phyloP scores from a whole-genome alignment of 768 basidiomycete species.

The Calocybe indica region DNA sequence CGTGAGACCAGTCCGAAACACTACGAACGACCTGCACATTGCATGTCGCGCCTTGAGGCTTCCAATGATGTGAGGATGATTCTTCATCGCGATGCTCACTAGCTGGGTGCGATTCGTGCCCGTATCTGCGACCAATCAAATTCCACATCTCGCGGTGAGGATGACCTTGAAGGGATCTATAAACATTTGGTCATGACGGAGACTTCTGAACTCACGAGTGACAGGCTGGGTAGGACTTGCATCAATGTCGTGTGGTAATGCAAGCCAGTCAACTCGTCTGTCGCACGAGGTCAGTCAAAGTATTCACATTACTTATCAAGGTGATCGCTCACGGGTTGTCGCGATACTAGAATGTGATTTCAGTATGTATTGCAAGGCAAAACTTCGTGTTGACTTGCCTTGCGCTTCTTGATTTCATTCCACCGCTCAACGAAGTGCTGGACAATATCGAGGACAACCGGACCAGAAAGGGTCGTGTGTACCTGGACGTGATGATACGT shows the following conservation, averaged over 20 bases:
- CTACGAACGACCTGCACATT: conserved; percentile 80
- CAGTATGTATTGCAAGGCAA: not conserved
- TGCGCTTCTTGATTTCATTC: conserved; percentile 87
- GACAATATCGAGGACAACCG: conserved; percentile 82
- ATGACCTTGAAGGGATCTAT: conserved; percentile 34
- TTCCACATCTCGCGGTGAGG: conserved; percentile 64
- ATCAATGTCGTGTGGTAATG: conserved; percentile 68
- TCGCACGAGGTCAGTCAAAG: too few species aligned
- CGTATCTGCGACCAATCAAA: conserved; percentile 50
- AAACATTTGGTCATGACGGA: not conserved
- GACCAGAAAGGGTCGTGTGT: conserved; percentile 78
- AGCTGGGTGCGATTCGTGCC: conserved; percentile 53
- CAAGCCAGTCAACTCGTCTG: conserved; percentile 62
- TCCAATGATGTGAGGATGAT: conserved; percentile 23
- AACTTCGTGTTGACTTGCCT: conserved; percentile 28
- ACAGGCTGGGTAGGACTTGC: conserved; percentile 62
- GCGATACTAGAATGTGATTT: conserved; percentile 25
- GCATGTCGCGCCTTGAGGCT: conserved; percentile 43
- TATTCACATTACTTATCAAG: too few species aligned
- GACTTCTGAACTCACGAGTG: conserved; percentile 29
- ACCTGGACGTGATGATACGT: conserved; percentile 33
- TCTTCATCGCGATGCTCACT: conserved; percentile 29
- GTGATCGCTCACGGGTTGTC: conserved; percentile 37
- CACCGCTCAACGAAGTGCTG: conserved; percentile 93
- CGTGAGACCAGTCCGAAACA: conserved; percentile 92